Evolutionary conservation across 331 rosid species (phyloP).

Genomic region (Quercus lobata): DNA sequence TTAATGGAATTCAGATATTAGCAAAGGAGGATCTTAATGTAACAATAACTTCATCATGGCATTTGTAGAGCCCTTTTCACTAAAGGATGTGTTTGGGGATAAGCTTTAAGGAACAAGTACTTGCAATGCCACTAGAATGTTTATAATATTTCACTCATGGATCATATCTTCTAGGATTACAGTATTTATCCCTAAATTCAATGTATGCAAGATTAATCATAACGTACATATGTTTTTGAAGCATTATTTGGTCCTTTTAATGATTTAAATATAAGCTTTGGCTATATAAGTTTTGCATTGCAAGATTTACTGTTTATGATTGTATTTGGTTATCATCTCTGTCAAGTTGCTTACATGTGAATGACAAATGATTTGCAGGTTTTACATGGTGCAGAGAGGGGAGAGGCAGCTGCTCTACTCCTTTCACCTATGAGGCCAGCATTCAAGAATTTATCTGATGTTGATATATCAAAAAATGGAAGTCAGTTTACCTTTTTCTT

Average conservation of each 20-base stretch:
- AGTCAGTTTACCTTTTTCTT: conserved; percentile 94
- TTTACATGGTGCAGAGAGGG: conserved; percentile 88
- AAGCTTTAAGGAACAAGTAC: neutral
- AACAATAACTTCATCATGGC: neutral
- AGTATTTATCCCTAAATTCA: neutral
- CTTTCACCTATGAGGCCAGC: conserved; percentile 82
- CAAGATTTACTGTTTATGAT: neutral
- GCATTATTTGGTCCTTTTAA: neutral
- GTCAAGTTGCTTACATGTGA: conserved; percentile 2
- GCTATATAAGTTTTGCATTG: neutral
- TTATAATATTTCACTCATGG: neutral
- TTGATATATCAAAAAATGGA: conserved; percentile 52
- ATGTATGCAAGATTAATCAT: neutral
- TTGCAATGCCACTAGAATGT: neutral
- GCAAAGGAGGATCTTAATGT: neutral
- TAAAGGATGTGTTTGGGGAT: conserved; percentile 6
- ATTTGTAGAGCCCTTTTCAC: conserved; percentile 10
- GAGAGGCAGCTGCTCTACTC: conserved; percentile 79
- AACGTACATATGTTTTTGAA: neutral
- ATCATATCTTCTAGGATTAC: neutral
- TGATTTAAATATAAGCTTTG: neutral
- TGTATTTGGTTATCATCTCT: neutral
- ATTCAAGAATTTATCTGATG: conserved; percentile 58
- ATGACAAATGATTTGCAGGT: conserved; percentile 49
- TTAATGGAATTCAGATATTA: neutral